Percentiles rank a stretch among this genome's conserved stretches.
phyloP scores from a whole-genome alignment of 2,329 filamentous ascomycete genomes.

The Ciborinia camelliae region DNA sequence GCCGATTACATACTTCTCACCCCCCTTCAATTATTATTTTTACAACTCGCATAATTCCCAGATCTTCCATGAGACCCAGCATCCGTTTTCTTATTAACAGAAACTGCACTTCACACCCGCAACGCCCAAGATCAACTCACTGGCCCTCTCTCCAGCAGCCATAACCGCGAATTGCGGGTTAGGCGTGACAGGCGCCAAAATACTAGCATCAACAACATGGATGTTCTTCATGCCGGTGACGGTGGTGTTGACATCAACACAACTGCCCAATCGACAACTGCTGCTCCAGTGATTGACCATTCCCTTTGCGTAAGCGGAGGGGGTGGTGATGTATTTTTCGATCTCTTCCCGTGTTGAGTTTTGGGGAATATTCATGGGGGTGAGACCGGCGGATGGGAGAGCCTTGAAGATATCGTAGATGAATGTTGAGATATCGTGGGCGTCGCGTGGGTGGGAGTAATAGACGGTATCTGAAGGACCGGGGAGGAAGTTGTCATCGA shows the following conservation, averaged over 20 bases:
- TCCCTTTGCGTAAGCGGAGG: slow-evolving; percentile 47
- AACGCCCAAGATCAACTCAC: slow-evolving; percentile 45
- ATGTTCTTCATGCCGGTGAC: slow-evolving; percentile 50
- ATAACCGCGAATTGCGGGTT: slow-evolving; percentile 55
- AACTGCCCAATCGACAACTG: slow-evolving; percentile 49
- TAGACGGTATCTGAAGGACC: slow-evolving; percentile 44
- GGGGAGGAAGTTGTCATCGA: slow-evolving; percentile 45
- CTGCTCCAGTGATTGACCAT: slow-evolving; percentile 53
- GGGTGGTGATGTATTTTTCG: slow-evolving; percentile 48
- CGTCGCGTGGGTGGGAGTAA: slow-evolving; percentile 48
- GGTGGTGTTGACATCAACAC: slow-evolving; percentile 47
- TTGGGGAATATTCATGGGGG: slow-evolving; percentile 47
- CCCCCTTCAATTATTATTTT: no score
- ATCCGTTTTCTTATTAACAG: neutral
- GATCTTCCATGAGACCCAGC: neutral
- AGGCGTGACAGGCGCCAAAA: slow-evolving; percentile 49
- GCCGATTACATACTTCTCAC: no score
- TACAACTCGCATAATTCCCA: neutral
- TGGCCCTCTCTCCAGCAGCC: slow-evolving; percentile 50
- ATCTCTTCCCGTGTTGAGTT: slow-evolving; percentile 48
- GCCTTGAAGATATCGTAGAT: slow-evolving; percentile 49
- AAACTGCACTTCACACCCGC: neutral
- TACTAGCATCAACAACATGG: slow-evolving; percentile 50
- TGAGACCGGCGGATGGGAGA: slow-evolving; percentile 43
- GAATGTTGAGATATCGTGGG: slow-evolving; percentile 47